These are phyloP conservation scores for Fusarium phyllophilum DNA, from an alignment of 2,329 filamentous ascomycete genomes.

Conservation along the genomic window DNA sequence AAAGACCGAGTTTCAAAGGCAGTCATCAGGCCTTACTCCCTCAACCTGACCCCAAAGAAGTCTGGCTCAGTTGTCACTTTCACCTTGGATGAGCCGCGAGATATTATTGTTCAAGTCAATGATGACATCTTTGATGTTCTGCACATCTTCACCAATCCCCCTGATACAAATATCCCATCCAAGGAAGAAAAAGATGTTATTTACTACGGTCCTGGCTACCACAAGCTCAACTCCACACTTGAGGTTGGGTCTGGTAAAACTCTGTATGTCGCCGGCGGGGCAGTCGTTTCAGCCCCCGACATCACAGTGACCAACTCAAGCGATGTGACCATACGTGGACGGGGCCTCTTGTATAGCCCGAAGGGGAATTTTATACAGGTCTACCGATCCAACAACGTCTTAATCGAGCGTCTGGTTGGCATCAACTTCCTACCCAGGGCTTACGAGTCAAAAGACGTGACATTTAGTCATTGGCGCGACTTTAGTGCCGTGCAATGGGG, in stretches of 20 bases:
- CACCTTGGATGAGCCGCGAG: not conserved
- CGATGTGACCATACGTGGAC: not conserved
- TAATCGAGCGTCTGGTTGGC: not conserved
- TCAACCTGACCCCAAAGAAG: not conserved
- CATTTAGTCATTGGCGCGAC: not conserved
- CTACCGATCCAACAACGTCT: not conserved
- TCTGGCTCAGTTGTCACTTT: not conserved
- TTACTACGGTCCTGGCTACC: not conserved
- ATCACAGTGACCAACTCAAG: not conserved
- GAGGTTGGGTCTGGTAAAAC: not conserved
- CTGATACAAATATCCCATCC: not conserved
- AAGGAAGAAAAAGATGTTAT: fast-evolving
- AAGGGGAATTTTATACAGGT: not conserved
- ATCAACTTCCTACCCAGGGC: fast-evolving
- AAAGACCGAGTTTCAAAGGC: not conserved
- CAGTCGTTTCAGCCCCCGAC: fast-evolving
- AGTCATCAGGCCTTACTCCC: not conserved
- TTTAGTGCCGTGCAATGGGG: not conserved
- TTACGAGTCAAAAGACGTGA: not conserved
- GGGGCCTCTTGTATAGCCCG: not conserved
- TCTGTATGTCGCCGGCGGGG: not conserved
- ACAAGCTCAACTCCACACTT: not conserved
- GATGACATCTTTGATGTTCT: not conserved
- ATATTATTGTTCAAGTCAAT: not conserved
- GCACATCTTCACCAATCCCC: not conserved